Evolutionary conservation across 2,329 filamentous ascomycete species (phyloP).

Genomic region (Teratosphaeriaceae sp.): DNA sequence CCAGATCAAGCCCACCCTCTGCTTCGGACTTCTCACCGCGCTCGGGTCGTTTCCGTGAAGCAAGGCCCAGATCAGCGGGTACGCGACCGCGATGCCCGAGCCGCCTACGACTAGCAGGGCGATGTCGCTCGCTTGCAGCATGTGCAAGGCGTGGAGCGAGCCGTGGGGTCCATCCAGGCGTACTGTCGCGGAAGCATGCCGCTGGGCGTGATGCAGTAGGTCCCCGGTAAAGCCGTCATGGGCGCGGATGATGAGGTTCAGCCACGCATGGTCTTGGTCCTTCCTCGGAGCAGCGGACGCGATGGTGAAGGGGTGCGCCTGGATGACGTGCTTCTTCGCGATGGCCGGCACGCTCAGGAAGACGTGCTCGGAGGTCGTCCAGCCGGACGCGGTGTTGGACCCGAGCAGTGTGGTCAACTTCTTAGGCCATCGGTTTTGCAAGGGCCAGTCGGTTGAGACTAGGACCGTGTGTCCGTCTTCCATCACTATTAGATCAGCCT

Average conservation of each 20-base stretch:
- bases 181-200: constrained; percentile 39
- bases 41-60: constrained; percentile 11
- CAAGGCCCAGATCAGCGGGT: constrained; percentile 51
- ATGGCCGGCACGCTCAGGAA: constrained; percentile 55
- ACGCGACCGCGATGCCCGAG: constrained; percentile 58
- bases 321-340: constrained; percentile 46
- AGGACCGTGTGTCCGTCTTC: constrained; percentile 52
- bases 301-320: constrained; percentile 63
- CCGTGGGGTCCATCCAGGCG: constrained; percentile 61
- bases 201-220: constrained; percentile 46
- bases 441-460: constrained; percentile 40
- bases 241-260: constrained; percentile 54
- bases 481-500: constrained; percentile 47
- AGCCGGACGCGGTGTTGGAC: constrained; percentile 38
- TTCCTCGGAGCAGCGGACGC: constrained; percentile 49
- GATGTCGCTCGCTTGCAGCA: constrained; percentile 44
- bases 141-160: constrained; percentile 48
- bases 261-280: constrained; percentile 41
- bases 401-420: constrained; percentile 14
- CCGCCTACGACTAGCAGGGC: constrained; percentile 56
- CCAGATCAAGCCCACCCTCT: constrained; percentile 46
- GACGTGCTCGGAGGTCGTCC: constrained; percentile 57
- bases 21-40: constrained; percentile 6
- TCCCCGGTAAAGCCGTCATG: constrained; percentile 54
- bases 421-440: constrained; percentile 13